Evolutionary conservation across 2,329 filamentous ascomycete genomes (phyloP).

Genomic region (Trichoderma harzianum): DNA sequence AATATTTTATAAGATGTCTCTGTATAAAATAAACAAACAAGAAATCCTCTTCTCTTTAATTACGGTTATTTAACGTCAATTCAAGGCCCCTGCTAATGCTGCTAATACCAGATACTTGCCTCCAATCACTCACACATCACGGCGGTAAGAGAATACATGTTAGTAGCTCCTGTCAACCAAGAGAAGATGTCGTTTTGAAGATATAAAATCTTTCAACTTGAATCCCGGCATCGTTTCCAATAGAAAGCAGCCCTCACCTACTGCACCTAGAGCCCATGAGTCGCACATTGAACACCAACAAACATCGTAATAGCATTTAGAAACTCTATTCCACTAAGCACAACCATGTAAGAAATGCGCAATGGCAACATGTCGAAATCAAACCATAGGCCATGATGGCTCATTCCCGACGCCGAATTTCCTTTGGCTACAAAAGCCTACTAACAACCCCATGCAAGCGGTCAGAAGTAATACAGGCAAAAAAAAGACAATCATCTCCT

Average conservation of each 20-base stretch:
- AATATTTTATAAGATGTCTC: background rate
- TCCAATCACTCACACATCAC: background rate
- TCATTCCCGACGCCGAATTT: slow-evolving; percentile 20
- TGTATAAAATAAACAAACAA: background rate
- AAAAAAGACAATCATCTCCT: background rate
- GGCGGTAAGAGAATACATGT: background rate
- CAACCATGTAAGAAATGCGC: slow-evolving; percentile 4
- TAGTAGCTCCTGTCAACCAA: background rate
- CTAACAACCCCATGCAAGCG: slow-evolving; percentile 16
- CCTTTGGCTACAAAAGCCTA: slow-evolving; percentile 14
- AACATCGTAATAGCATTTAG: background rate
- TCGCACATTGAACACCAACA: background rate
- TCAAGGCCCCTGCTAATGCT: background rate
- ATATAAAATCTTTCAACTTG: background rate
- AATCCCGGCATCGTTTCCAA: background rate
- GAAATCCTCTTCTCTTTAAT: background rate
- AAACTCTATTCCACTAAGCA: slow-evolving; percentile 14
- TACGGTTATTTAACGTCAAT: background rate
- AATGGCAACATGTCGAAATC: slow-evolving; percentile 13
- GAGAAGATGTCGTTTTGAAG: background rate
- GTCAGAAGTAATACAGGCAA: background rate
- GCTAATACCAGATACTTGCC: background rate
- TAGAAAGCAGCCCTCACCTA: background rate
- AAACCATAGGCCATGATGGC: slow-evolving; percentile 18
- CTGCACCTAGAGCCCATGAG: background rate